Conservation (phyloP, 2,329 filamentous ascomycete genomes). For the Fusarium tanahbumbuense region DNA sequence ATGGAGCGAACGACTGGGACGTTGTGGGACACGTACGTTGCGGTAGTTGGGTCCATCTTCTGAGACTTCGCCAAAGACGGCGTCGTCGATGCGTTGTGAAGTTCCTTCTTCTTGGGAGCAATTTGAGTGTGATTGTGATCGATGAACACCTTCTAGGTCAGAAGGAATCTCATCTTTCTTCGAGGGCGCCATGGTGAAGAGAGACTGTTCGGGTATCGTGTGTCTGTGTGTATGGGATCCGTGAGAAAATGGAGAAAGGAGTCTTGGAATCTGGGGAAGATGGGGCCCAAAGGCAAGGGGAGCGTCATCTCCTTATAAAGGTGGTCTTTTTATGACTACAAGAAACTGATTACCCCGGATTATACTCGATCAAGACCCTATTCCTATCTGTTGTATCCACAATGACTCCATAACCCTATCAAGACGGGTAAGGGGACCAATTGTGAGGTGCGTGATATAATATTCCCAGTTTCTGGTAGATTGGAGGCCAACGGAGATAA, state of each 20-base stretch:
- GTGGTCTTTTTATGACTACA: slow-evolving; percentile 19
- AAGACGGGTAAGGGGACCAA: neutral
- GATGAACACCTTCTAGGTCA: slow-evolving; percentile 11
- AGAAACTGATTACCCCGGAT: slow-evolving; percentile 32
- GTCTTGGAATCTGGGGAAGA: slow-evolving; percentile 28
- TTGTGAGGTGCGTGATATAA: slow-evolving; percentile 12
- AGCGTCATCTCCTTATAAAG: slow-evolving; percentile 18
- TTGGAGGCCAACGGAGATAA: neutral
- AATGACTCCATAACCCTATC: slow-evolving; percentile 20
- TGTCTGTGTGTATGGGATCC: neutral
- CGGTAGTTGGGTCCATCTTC: slow-evolving; percentile 24
- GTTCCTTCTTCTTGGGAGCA: slow-evolving; percentile 5
- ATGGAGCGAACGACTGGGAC: neutral
- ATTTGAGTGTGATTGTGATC: neutral
- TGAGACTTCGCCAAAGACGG: slow-evolving; percentile 22
- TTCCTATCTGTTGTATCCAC: slow-evolving; percentile 22
- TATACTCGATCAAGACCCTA: slow-evolving; percentile 19
- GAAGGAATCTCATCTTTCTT: slow-evolving; percentile 25
- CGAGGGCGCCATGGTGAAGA: neutral
- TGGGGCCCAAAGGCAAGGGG: slow-evolving; percentile 11
- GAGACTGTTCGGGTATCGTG: neutral
- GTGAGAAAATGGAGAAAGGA: neutral
- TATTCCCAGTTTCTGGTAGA: neutral
- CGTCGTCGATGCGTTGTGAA: slow-evolving; percentile 10
- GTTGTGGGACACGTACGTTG: neutral